A percentile compares a stretch with the other conserved stretches of the same genome.
phyloP scores from a whole-genome alignment of 2,329 filamentous ascomycete genomes.

The Diaporthe ilicicola region DNA sequence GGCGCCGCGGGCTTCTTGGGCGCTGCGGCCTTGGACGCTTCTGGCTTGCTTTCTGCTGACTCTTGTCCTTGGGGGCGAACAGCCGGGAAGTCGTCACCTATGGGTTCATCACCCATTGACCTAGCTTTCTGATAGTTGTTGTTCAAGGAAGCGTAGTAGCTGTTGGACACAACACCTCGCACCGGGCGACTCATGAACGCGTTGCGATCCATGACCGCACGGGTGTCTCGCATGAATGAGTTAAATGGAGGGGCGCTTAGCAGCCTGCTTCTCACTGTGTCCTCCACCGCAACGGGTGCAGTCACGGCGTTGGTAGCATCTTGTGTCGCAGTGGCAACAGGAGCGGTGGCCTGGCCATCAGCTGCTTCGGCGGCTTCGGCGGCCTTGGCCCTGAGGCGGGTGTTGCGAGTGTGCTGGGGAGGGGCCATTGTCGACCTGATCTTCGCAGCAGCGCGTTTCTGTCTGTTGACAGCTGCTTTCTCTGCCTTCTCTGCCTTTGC shows the following conservation, averaged over 20 bases:
- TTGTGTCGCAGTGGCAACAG: background rate
- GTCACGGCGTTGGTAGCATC: background rate
- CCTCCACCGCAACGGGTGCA: background rate
- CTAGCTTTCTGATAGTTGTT: background rate
- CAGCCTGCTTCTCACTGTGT: background rate
- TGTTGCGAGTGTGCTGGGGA: background rate
- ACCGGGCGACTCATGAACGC: constrained; percentile 1
- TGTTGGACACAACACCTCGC: background rate
- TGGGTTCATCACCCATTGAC: background rate
- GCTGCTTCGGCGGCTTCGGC: background rate
- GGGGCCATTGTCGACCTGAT: background rate
- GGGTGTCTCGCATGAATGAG: constrained; percentile 16
- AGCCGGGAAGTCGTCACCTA: background rate
- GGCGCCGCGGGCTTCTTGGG: background rate
- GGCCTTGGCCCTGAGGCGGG: constrained; percentile 13
- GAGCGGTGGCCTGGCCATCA: background rate
- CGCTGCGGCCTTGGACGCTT: background rate
- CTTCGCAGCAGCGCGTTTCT: constrained; percentile 17
- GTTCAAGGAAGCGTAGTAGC: background rate
- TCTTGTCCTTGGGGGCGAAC: background rate
- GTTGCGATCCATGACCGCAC: background rate
- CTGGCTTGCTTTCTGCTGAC: background rate
- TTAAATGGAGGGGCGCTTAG: background rate
- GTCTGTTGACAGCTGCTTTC: constrained; percentile 7
- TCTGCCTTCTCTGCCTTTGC: background rate